A percentile compares a stretch with the other conserved stretches of the same genome.
phyloP scores from a whole-genome alignment of 1,139 yeast species.

The Magnusiomyces tetraspermus region DNA sequence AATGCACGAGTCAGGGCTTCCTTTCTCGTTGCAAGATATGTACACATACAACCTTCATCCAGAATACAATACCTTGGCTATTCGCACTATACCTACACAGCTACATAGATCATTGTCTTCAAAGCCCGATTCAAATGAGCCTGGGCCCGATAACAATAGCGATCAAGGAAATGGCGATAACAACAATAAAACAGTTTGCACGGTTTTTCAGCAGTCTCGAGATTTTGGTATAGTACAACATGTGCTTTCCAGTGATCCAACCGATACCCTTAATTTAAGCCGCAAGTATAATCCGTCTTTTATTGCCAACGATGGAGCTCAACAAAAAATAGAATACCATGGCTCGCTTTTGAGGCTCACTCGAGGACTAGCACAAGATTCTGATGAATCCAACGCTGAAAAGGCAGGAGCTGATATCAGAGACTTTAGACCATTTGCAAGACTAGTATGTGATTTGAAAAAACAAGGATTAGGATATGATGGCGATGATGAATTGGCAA shows the following conservation, averaged over 20 bases:
- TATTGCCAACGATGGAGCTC: not conserved
- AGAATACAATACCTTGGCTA: not conserved
- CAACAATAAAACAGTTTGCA: not conserved
- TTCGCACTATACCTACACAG: not conserved
- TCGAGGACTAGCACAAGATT: not conserved
- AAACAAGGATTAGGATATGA: not conserved
- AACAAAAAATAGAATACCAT: not conserved
- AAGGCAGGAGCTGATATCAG: not conserved
- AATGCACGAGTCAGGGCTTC: not conserved
- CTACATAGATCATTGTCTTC: too few relatives aligned
- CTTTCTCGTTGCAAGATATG: not conserved
- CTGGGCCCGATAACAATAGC: too few relatives aligned
- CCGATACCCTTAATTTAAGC: not conserved
- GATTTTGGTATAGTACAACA: constrained; percentile 4
- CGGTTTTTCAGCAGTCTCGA: constrained; percentile 2
- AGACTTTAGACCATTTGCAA: not conserved
- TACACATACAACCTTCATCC: constrained; percentile 1
- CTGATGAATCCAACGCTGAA: not conserved
- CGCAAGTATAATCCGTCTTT: not conserved
- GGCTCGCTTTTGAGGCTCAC: not conserved
- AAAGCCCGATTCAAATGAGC: too few relatives aligned
- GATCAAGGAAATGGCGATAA: not conserved
- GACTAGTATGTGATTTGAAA: not conserved
- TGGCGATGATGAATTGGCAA: not conserved
- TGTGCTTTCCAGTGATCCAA: not conserved